Conservation (phyloP, 441 rosid genomes). For the Macaranga tanarius region DNA sequence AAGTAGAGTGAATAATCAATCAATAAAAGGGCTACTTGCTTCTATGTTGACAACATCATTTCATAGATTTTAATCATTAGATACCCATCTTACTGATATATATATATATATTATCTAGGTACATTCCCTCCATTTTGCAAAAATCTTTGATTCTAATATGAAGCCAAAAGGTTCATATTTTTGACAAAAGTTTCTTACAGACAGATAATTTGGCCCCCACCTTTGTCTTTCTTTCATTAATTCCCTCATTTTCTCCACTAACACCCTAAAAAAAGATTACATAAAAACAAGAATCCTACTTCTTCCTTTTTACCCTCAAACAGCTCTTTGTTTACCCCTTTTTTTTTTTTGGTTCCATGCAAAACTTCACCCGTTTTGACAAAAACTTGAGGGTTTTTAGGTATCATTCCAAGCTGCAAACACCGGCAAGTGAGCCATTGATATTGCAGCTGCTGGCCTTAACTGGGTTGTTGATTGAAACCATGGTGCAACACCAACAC, state of each 20-base stretch:
- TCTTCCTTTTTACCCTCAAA: background rate
- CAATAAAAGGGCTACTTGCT: conserved; percentile 16
- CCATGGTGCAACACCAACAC: conserved; percentile 38
- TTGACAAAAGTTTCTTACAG: conserved; percentile 39
- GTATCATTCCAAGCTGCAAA: conserved; percentile 78
- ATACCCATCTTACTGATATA: conserved; percentile 5
- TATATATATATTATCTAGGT: too few species aligned
- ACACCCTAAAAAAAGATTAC: conserved; percentile 19
- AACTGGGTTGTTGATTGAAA: conserved; percentile 46
- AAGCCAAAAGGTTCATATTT: conserved; percentile 36
- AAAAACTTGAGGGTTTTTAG: conserved; percentile 18
- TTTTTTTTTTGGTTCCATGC: conserved; percentile 29
- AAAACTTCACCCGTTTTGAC: conserved; percentile 19
- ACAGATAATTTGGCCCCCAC: conserved; percentile 38
- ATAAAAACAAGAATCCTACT: conserved; percentile 27
- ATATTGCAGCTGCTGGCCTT: conserved; percentile 45
- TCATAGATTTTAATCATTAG: conserved; percentile 38
- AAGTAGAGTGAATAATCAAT: conserved; percentile 24
- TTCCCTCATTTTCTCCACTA: conserved; percentile 33
- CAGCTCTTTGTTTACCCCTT: background rate
- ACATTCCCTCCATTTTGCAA: conserved; percentile 38
- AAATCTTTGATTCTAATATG: conserved; percentile 28
- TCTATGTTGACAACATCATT: conserved; percentile 31
- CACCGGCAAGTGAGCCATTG: conserved; percentile 66
- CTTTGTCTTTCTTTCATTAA: conserved; percentile 26